Evolutionary conservation across 2,329 filamentous ascomycete genomes (phyloP).

Genomic region (Chaetomium sp.): DNA sequence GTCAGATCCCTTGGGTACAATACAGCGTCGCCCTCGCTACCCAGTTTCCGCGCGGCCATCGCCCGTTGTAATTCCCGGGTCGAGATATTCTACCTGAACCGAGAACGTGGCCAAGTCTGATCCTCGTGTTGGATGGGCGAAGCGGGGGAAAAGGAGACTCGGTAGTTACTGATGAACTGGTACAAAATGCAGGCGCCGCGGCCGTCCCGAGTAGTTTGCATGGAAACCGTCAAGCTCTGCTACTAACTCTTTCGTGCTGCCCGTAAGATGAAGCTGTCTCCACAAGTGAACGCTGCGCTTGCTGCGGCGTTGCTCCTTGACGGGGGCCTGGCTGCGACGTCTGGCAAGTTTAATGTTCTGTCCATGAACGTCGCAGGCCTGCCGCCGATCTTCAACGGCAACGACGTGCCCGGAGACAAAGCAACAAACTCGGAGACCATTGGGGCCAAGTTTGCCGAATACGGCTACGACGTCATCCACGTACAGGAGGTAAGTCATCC

Average conservation of each 20-base stretch:
- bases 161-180: neutral
- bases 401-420: slow-evolving; percentile 65
- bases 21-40: slow-evolving; percentile 6
- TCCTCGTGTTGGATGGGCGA: neutral
- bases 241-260: neutral
- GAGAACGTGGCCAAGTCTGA: neutral
- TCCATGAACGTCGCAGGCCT: slow-evolving; percentile 35
- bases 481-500: slow-evolving; percentile 58
- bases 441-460: slow-evolving; percentile 57
- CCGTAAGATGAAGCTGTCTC: slow-evolving; percentile 19
- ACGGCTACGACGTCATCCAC: slow-evolving; percentile 64
- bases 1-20: neutral
- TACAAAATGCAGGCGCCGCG: neutral
- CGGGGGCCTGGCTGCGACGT: slow-evolving; percentile 6
- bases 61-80: neutral
- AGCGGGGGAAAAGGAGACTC: neutral
- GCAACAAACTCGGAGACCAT: slow-evolving; percentile 58
- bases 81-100: neutral
- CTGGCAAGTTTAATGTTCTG: slow-evolving; percentile 28
- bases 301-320: slow-evolving; percentile 15
- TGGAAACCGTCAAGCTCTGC: neutral
- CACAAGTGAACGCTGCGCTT: neutral
- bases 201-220: neutral
- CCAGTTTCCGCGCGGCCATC: neutral
- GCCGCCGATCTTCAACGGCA: slow-evolving; percentile 58